A percentile compares a stretch with the other conserved stretches of the same genome.
These are phyloP conservation scores for Dothideomycetes sp. DNA, from an alignment of 2,329 filamentous ascomycete genomes.

Conservation along the genomic window DNA sequence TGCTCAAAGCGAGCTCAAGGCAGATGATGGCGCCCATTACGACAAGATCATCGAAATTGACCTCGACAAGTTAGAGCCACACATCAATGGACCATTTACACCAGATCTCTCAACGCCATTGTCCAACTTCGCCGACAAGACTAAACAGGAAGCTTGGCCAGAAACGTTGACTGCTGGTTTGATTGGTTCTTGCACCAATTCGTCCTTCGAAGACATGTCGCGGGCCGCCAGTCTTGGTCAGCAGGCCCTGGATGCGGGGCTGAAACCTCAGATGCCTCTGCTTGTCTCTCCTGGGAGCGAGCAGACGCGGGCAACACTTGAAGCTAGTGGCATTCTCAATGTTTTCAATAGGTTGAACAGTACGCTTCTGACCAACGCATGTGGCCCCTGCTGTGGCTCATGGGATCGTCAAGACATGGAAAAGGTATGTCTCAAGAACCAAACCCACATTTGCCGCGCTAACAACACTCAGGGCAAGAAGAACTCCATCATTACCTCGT, in stretches of 20 bases:
- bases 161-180: conserved; percentile 93
- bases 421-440: no score
- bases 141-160: conserved; percentile 91
- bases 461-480: no score
- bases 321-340: conserved; percentile 77
- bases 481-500: conserved; percentile 96
- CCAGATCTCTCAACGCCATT: conserved; percentile 96
- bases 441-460: no score
- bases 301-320: conserved; percentile 90
- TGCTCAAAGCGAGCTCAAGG: conserved; percentile 75
- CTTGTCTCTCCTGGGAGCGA: conserved; percentile 94
- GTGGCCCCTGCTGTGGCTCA: conserved; percentile 51
- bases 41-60: conserved; percentile 96
- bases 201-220: conserved; percentile 80
- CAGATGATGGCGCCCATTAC: conserved; percentile 86
- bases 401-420: conserved; percentile 91
- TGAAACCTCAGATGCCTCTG: conserved; percentile 91
- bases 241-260: conserved; percentile 80
- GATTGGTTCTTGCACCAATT: conserved; percentile 98
- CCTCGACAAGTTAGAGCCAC: conserved; percentile 85
- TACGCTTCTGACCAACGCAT: conserved; percentile 89
- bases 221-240: conserved; percentile 83
- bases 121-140: conserved; percentile 91
- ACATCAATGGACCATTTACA: conserved; percentile 98
- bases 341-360: conserved; percentile 96